A percentile compares a stretch with the other conserved stretches of the same genome.
phyloP scores from a whole-genome alignment of 352 stramenopile genomes.

The Globisporangium perplexum region DNA sequence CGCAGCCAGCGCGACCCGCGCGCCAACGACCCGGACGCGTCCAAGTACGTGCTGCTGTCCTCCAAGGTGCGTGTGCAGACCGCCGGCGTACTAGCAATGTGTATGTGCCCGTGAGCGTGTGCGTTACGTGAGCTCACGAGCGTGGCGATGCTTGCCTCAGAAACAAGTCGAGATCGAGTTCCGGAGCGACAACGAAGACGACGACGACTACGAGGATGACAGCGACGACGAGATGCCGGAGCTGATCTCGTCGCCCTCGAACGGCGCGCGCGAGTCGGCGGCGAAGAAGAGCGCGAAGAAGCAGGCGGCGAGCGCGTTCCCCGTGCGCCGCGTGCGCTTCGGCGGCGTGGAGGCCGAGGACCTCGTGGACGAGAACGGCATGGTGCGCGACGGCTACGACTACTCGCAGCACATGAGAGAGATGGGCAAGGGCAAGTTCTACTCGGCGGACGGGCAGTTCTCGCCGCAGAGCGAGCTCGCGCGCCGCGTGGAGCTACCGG shows the following conservation, averaged over 20 bases:
- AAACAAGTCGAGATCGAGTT: conserved; percentile 63
- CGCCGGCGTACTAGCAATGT: too few species aligned
- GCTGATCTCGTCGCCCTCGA: conserved; percentile 26
- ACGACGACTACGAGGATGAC: conserved; percentile 31
- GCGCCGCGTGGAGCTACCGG: conserved; percentile 52
- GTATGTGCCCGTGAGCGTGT: too few species aligned
- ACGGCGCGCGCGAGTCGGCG: neutral
- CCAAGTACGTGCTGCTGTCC: conserved; percentile 79
- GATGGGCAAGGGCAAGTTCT: conserved; percentile 84
- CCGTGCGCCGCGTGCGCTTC: conserved; percentile 62
- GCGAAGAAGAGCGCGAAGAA: conserved; percentile 17
- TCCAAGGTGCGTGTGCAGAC: conserved; percentile 33
- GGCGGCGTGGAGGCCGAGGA: conserved; percentile 58
- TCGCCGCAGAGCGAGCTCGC: conserved; percentile 49
- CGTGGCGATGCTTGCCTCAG: conserved; percentile 5
- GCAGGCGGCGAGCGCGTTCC: conserved; percentile 26
- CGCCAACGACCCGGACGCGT: conserved; percentile 74
- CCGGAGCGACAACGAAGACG: conserved; percentile 40
- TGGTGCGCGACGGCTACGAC: conserved; percentile 91
- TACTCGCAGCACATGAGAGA: conserved; percentile 91
- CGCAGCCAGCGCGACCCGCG: conserved; percentile 78
- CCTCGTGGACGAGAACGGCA: conserved; percentile 82
- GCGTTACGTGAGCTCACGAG: too few species aligned
- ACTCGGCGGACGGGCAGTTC: conserved; percentile 70
- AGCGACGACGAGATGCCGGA: conserved; percentile 52